phyloP scores from a whole-genome alignment of 1,139 yeast species.

The Cylindricascospora bacillispora region DNA sequence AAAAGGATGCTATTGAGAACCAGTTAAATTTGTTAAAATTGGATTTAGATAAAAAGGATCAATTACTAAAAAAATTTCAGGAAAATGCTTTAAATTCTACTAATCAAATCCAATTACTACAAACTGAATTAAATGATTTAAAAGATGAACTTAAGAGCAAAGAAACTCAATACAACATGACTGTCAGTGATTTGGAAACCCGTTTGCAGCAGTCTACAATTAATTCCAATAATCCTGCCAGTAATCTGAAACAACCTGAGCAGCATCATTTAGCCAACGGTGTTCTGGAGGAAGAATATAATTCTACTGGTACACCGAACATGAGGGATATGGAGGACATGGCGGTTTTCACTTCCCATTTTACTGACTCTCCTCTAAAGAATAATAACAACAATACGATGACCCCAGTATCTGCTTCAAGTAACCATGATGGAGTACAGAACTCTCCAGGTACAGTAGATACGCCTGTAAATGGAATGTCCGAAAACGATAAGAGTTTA shows the following conservation, averaged over 20 bases:
- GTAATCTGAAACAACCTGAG: background rate
- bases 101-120: background rate
- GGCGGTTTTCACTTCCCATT: slow-evolving; percentile 22
- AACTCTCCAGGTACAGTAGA: background rate
- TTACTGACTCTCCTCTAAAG: slow-evolving; percentile 18
- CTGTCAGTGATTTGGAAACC: background rate
- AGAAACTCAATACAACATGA: background rate
- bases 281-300: slow-evolving; percentile 6
- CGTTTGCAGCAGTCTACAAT: background rate
- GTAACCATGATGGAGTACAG: background rate
- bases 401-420: slow-evolving; percentile 2
- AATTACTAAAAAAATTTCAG: background rate
- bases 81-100: background rate
- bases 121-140: background rate
- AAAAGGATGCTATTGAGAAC: background rate
- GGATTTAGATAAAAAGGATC: background rate
- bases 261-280: background rate
- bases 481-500: slow-evolving; percentile 7
- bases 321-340: slow-evolving; percentile 23
- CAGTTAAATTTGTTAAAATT: background rate
- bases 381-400: too few relatives aligned
- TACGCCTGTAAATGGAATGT: background rate
- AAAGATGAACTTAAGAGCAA: background rate
- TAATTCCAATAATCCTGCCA: background rate
- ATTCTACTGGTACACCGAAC: slow-evolving; percentile 23